Base-by-base conservation (phyloP, 768 basidiomycete genomes). In the Mycena olivaceomarginata region DNA sequence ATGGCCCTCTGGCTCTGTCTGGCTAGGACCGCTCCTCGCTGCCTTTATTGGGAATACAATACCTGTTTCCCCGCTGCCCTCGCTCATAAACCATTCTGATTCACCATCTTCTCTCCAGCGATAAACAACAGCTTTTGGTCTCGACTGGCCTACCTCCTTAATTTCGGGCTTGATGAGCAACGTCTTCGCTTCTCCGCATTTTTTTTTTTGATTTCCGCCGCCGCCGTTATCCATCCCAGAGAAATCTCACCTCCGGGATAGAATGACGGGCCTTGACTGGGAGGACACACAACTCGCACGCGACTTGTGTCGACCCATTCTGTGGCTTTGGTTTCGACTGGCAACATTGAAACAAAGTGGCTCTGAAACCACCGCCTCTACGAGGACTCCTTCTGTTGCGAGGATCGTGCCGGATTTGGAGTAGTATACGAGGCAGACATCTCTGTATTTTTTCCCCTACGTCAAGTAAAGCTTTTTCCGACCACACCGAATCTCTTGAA, bases 391-490 rank as follows among this genome's bases (percentile, higher is more conserved):
- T 76, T 72, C 70, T 59, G 63, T 43, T 57, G 70, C 75, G 45
- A 76, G 75, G 75, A 76, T 51, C 70, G 75, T 76, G 75, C 75
- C 51, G 75, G 59, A 72, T 67, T 64, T 75, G 31, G 31, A 3
- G 70, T 76, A 76, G 75, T 76, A 76, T 76, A 68, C 15, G 75
- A 51, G 70, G 75, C 75, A 66, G 67, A 76, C 75, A 76, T 71
- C 39, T 53, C 8, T 67, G 31, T 48, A 37, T 15, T 45, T n/a
- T 18, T 31, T 31, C 31, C 31, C 31, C 31, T 31, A 2, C 4
- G 31, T 31, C 31, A 31, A 31, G n/a, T n/a, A n/a, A n/a, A n/a
- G 31, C 31, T 31, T 31, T 31, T 31, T 31, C 31, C 31, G 31
- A 31, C 31, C 31, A 31, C 31, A 31, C 31, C 31, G 31, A 31